These are phyloP conservation scores for Passiflora organensis DNA, from an alignment of 345 rosid genomes.

Conservation along the genomic window DNA sequence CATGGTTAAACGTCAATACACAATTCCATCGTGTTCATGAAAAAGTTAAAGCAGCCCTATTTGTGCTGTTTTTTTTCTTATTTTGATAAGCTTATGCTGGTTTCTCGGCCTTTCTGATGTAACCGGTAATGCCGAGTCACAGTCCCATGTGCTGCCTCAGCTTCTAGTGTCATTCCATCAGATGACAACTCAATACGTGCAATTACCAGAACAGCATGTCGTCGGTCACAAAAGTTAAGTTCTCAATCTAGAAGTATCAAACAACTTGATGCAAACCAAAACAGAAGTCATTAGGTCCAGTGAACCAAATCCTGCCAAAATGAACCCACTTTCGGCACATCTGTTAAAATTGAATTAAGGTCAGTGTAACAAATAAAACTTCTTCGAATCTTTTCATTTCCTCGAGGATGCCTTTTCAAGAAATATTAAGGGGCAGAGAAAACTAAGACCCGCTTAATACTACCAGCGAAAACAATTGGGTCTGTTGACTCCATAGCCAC, in stretches of 20 bases:
- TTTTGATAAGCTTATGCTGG: no score
- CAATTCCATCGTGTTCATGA: slow-evolving; percentile 83
- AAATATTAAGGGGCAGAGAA: not conserved
- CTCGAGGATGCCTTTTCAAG: slow-evolving; percentile 1
- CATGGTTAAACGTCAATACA: no score
- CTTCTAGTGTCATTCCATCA: slow-evolving; percentile 89
- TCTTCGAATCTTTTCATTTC: not conserved
- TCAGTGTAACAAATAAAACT: not conserved
- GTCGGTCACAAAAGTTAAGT: no score
- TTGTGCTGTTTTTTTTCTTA: no score
- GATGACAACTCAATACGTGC: slow-evolving; percentile 61
- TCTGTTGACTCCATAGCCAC: no score
- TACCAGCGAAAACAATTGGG: no score
- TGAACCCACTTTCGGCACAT: slow-evolving; percentile 5
- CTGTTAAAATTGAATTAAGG: not conserved
- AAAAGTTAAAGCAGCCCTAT: slow-evolving; percentile 93
- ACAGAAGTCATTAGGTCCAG: slow-evolving; percentile 96
- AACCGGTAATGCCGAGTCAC: slow-evolving; percentile 92
- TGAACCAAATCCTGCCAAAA: slow-evolving; percentile 84
- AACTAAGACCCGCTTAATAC: not conserved
- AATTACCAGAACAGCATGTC: slow-evolving; percentile 4
- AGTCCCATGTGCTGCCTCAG: slow-evolving; percentile 99
- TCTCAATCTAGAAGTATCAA: not conserved
- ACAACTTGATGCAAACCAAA: slow-evolving; percentile 50
- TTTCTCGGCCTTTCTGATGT: slow-evolving; percentile 90